Percentiles rank a stretch among this genome's conserved stretches.
These are phyloP conservation scores for Lactarius pseudohatsudake DNA, from an alignment of 768 basidiomycete genomes.

Conservation along the genomic window DNA sequence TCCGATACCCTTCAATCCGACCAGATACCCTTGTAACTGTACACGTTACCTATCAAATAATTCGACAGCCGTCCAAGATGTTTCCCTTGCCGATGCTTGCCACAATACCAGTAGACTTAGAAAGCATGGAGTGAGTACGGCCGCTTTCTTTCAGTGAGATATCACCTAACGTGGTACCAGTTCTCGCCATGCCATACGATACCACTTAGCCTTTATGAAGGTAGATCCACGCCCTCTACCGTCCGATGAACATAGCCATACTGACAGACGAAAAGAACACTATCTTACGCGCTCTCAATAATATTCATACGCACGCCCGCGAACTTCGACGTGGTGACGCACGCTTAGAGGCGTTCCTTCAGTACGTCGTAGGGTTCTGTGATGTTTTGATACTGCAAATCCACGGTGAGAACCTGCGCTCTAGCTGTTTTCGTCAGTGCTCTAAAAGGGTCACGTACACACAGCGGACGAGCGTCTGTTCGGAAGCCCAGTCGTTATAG, in stretches of 20 bases:
- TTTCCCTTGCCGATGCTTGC: conserved; percentile 23
- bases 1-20: conserved; percentile 11
- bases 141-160: not conserved
- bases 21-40: conserved; percentile 7
- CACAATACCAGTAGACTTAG: conserved; percentile 9
- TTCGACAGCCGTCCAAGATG: conserved; percentile 12
- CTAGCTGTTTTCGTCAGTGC: not conserved
- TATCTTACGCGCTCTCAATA: conserved; percentile 26
- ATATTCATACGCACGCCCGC: conserved; percentile 16
- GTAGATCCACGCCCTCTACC: not conserved
- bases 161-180: conserved; percentile 9
- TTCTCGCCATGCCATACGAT: conserved; percentile 20
- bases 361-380: conserved; percentile 20
- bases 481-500: not conserved
- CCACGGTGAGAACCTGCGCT: conserved; percentile 5
- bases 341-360: conserved; percentile 17
- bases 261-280: conserved; percentile 22
- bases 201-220: conserved; percentile 27
- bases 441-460: not conserved
- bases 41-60: conserved; percentile 5
- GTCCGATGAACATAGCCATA: not conserved
- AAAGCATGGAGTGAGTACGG: conserved; percentile 18
- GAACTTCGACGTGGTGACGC: conserved; percentile 9
- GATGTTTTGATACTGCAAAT: conserved; percentile 18
- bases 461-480: conserved; percentile 18